These are phyloP conservation scores for Fraxinus sp. DNA, from an alignment of 305 asterid species.

Conservation along the genomic window DNA sequence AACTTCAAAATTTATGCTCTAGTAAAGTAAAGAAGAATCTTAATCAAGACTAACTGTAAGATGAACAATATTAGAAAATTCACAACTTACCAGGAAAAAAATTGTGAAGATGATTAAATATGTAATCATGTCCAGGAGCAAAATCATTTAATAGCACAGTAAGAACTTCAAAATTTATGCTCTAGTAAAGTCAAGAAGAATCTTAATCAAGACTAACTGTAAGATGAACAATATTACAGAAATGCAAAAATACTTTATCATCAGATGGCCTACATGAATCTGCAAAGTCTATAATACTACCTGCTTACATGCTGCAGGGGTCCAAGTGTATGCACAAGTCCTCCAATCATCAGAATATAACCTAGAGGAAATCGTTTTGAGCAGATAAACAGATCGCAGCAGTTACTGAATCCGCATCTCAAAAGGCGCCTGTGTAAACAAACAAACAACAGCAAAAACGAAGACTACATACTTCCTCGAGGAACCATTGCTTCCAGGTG, in stretches of 20 bases:
- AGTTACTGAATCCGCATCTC: conserved; percentile 32
- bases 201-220: neutral
- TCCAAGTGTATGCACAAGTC: conserved; percentile 35
- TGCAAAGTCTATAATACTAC: conserved; percentile 34
- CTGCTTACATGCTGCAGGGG: conserved; percentile 36
- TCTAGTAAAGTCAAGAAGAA: neutral
- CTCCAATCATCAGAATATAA: conserved; percentile 32
- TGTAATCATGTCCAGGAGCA: neutral
- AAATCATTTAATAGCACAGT: conserved; percentile 7
- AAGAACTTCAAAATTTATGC: conserved; percentile 14
- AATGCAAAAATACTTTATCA: conserved; percentile 15
- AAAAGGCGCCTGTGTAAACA: conserved; percentile 32
- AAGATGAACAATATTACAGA: conserved; percentile 13
- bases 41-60: neutral
- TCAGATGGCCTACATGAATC: conserved; percentile 29
- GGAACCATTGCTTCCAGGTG: conserved; percentile 31
- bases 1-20: conserved; percentile 18
- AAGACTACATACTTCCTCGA: conserved; percentile 23
- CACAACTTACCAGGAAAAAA: too few relatives aligned
- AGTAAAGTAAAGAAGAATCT: neutral
- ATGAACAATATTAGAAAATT: neutral
- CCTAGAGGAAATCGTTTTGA: conserved; percentile 29
- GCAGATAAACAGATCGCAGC: conserved; percentile 35
- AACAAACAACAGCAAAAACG: conserved; percentile 25
- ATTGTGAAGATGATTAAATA: too few relatives aligned